These are phyloP conservation scores for Xylaria venustula DNA, from an alignment of 495 filamentous ascomycete species.

Conservation along the genomic window DNA sequence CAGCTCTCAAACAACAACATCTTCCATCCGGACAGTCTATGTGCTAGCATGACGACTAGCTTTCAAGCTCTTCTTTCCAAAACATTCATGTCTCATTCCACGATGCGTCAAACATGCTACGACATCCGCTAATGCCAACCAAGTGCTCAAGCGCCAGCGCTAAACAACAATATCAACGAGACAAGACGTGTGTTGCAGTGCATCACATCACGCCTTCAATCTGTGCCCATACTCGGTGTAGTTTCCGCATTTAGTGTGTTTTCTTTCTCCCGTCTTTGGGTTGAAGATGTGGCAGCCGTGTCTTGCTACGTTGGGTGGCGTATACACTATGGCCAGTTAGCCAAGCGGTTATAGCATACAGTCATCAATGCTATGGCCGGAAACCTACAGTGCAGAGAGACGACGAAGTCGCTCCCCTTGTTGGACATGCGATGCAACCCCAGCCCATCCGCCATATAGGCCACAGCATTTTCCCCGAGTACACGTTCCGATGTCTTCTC, in stretches of 20 bases:
- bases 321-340: conserved; percentile 63
- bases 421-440: conserved; percentile 84
- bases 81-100: background rate
- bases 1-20: no score
- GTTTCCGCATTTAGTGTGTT: conserved; percentile 64
- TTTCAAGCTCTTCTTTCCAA: no score
- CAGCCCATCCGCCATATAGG: conserved; percentile 84
- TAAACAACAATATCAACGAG: conserved; percentile 1
- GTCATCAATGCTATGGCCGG: conserved; percentile 4
- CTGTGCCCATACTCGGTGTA: conserved; percentile 56
- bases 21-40: no score
- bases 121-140: conserved; percentile 1
- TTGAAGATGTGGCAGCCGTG: conserved; percentile 74
- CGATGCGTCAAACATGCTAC: background rate
- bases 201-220: conserved; percentile 15
- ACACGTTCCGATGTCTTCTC: conserved; percentile 51
- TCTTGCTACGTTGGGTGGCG: conserved; percentile 80
- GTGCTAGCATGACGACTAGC: no score
- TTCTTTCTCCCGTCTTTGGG: conserved; percentile 67
- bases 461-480: conserved; percentile 63
- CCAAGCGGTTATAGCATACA: conserved; percentile 17
- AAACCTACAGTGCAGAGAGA: conserved; percentile 79
- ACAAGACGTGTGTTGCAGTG: background rate
- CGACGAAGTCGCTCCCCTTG: conserved; percentile 68
- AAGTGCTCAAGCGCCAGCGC: background rate